Conservation (phyloP, 768 basidiomycete species). For the Rhodosporidiobolus sp. region DNA sequence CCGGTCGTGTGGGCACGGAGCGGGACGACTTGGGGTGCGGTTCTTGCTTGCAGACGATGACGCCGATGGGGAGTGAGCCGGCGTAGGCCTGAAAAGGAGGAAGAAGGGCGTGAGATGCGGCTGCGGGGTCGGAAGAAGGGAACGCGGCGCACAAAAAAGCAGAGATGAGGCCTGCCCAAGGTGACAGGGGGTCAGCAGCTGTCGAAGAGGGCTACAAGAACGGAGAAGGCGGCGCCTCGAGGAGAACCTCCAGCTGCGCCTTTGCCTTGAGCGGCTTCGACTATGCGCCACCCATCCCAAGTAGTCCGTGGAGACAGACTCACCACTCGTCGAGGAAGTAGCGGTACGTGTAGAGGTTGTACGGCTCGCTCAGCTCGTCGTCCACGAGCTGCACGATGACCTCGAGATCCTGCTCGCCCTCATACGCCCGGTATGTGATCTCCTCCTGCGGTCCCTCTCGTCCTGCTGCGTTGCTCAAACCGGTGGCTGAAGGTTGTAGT, state of each 20-base stretch:
- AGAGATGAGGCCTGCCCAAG: conserved; percentile 72
- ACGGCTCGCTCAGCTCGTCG: conserved; percentile 90
- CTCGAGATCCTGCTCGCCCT: conserved; percentile 67
- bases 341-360: conserved; percentile 91
- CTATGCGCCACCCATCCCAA: not conserved
- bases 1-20: conserved; percentile 22
- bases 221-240: not conserved
- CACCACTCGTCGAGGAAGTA: conserved; percentile 97
- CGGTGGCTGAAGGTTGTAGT: not conserved
- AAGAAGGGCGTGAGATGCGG: too few relatives aligned
- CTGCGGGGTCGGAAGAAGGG: not conserved
- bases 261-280: not conserved
- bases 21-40: conserved; percentile 56
- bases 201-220: not conserved
- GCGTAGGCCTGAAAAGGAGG: conserved; percentile 31
- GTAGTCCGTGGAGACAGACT: conserved; percentile 45
- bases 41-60: conserved; percentile 96
- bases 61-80: conserved; percentile 60
- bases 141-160: conserved; percentile 46
- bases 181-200: not conserved
- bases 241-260: not conserved
- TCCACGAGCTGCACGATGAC: conserved; percentile 79
- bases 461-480: not conserved
- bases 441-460: too few relatives aligned
- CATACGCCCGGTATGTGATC: conserved; percentile 68